Percentiles rank a stretch among this genome's conserved stretches.
Evolutionary conservation across 805 yeast species (phyloP).

Genomic region (Babjeviella inositovora): DNA sequence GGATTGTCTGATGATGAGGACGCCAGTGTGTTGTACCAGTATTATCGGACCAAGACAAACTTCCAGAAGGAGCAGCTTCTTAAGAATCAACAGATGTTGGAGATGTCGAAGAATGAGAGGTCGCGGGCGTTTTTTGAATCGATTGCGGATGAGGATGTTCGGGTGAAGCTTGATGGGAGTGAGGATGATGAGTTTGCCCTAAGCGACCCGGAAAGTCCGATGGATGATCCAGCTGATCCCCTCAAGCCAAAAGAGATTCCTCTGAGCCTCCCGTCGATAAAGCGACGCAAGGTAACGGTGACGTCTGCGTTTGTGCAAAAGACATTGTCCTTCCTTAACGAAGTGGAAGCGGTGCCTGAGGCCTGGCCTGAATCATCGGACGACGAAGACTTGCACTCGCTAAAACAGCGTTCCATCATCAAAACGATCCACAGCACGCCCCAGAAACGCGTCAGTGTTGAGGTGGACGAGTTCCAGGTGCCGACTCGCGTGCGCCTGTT

Average conservation of each 20-base stretch:
- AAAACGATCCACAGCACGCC: too few species aligned
- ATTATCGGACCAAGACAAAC: conserved; percentile 13
- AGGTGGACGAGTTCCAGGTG: too few species aligned
- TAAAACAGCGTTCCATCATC: too few species aligned
- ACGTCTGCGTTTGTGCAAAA: conserved; percentile 22
- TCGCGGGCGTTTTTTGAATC: conserved; percentile 22
- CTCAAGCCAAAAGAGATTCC: too few species aligned
- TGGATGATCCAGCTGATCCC: conserved; percentile 2
- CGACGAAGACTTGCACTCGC: too few species aligned
- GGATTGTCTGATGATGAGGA: conserved; percentile 29
- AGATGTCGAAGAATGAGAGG: conserved; percentile 14
- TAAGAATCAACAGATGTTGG: conserved; percentile 13
- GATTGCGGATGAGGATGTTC: conserved; percentile 11
- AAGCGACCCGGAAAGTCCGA: conserved; percentile 5
- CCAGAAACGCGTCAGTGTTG: too few species aligned
- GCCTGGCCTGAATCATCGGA: too few species aligned
- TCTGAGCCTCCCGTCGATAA: conserved; percentile 5
- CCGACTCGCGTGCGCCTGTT: too few species aligned
- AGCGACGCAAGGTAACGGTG: conserved; percentile 8
- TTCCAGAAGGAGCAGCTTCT: conserved; percentile 15
- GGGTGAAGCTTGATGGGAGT: conserved; percentile 7
- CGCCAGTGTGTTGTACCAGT: conserved; percentile 19
- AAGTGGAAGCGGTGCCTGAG: too few species aligned
- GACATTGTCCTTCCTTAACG: conserved; percentile 18
- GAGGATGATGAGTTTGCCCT: conserved; percentile 5